Conservation (phyloP, 2,329 filamentous ascomycete species). For the Pseudogymnoascus sp. region DNA sequence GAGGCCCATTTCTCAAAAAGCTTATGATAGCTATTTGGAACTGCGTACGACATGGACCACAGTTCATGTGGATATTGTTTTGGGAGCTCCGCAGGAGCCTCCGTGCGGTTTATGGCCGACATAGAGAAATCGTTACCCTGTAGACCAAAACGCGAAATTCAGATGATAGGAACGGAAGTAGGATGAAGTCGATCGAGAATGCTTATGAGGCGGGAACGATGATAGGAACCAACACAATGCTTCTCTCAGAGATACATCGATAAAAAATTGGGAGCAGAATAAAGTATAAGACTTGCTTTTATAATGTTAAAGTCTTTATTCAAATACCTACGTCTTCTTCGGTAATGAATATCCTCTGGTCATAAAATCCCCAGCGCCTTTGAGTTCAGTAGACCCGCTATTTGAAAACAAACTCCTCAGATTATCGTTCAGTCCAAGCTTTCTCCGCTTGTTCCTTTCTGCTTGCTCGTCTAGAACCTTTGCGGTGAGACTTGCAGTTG, state of each 20-base stretch:
- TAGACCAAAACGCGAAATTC: neutral
- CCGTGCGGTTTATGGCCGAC: neutral
- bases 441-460: constrained; percentile 70
- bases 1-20: neutral
- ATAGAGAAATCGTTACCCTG: neutral
- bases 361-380: constrained; percentile 44
- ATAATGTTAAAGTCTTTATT: neutral
- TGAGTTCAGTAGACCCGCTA: constrained; percentile 35
- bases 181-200: neutral
- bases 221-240: neutral
- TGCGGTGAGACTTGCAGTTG: constrained; percentile 77
- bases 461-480: constrained; percentile 85
- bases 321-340: constrained; percentile 29
- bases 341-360: constrained; percentile 49
- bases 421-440: constrained; percentile 52
- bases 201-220: neutral
- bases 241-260: neutral
- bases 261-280: neutral
- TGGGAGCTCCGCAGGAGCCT: neutral
- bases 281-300: neutral
- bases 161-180: neutral
- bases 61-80: neutral
- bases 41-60: neutral
- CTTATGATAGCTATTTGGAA: neutral
- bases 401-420: constrained; percentile 47